Conservation (phyloP, 371 early-diverging fungal species). For the Lichtheimia hyalospora region DNA sequence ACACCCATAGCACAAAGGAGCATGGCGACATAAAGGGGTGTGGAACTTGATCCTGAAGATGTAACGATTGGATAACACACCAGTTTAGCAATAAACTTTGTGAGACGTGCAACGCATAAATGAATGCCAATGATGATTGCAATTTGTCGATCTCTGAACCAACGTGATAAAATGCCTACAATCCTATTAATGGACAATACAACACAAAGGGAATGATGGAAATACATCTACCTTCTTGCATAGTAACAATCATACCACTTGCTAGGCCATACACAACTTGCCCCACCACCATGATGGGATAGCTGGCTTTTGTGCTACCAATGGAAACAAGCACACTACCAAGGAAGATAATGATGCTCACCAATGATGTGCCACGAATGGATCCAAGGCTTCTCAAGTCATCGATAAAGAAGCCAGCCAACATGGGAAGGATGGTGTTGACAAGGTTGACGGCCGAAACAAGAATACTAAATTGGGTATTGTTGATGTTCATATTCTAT, state of each 20-base stretch:
- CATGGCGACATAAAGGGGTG: constrained; percentile 37
- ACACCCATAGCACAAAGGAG: constrained; percentile 34
- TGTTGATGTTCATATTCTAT: constrained; percentile 55
- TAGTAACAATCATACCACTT: constrained; percentile 42
- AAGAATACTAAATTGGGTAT: constrained; percentile 70
- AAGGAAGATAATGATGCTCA: constrained; percentile 32
- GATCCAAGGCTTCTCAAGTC: constrained; percentile 37
- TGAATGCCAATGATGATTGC: constrained; percentile 35
- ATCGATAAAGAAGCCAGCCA: constrained; percentile 63
- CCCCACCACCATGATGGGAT: constrained; percentile 43
- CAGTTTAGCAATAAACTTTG: constrained; percentile 42
- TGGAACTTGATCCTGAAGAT: constrained; percentile 16
- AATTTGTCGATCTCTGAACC: constrained; percentile 44
- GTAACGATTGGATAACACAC: constrained; percentile 35
- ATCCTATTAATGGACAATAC: not conserved
- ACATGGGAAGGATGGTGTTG: constrained; percentile 66
- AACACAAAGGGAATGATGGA: too few relatives aligned
- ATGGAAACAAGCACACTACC: constrained; percentile 39
- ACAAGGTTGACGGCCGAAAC: constrained; percentile 71
- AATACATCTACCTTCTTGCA: constrained; percentile 36
- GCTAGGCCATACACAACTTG: constrained; percentile 45
- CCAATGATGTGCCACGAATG: constrained; percentile 32
- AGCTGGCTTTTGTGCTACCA: constrained; percentile 24
- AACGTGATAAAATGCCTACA: constrained; percentile 37
- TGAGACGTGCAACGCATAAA: constrained; percentile 33